A percentile compares a stretch with the other conserved stretches of the same genome.
Conservation (phyloP, 129 eudicot genomes). For the Chrysanthemum makinoi region DNA sequence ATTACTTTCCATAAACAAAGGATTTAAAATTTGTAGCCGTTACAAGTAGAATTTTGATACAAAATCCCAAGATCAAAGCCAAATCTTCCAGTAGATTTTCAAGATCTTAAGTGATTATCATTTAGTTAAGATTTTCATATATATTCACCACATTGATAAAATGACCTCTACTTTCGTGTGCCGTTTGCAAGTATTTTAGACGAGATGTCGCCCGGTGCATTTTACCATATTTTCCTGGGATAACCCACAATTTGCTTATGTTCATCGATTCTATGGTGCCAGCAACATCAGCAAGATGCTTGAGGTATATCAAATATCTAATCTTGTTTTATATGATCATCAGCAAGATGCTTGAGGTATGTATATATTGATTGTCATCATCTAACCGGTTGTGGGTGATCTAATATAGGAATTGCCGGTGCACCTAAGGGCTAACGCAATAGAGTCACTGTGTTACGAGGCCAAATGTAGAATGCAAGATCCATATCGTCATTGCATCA, state of each 20-base stretch:
- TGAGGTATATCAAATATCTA: conserved; percentile 26
- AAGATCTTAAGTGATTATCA: conserved; percentile 14
- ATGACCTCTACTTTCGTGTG: conserved; percentile 39
- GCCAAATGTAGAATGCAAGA: conserved; percentile 42
- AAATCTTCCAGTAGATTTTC: conserved; percentile 23
- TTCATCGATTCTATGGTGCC: conserved; percentile 50
- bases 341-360: neutral
- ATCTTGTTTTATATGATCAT: neutral
- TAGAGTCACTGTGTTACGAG: conserved; percentile 39
- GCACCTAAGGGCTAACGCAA: conserved; percentile 26
- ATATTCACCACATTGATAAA: neutral
- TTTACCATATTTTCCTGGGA: conserved; percentile 40
- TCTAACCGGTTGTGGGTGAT: neutral
- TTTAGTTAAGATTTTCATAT: neutral
- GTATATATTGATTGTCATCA: neutral
- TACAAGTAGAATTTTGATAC: neutral
- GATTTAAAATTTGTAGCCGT: neutral
- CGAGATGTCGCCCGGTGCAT: conserved; percentile 44
- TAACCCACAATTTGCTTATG: conserved; percentile 41
- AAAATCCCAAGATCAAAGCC: conserved; percentile 2
- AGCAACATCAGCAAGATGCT: conserved; percentile 42
- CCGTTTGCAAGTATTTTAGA: conserved; percentile 51
- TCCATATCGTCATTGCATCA: conserved; percentile 17
- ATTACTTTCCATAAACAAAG: neutral
- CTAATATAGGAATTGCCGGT: conserved; percentile 33